phyloP scores from a whole-genome alignment of 495 filamentous ascomycete genomes.

The Chaetomium cochliodes region DNA sequence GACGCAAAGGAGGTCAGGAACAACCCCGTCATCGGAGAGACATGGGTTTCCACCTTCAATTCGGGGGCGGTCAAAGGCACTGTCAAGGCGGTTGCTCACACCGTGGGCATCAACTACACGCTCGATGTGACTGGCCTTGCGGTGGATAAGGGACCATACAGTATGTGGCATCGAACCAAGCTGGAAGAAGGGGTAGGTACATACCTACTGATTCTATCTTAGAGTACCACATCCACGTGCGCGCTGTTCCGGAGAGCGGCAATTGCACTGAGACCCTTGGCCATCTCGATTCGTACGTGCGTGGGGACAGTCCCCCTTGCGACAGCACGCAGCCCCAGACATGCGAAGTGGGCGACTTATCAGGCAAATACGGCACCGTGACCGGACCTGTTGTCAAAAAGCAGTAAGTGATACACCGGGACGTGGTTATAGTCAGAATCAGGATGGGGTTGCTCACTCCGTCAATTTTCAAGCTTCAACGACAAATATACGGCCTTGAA shows the following conservation, averaged over 20 bases:
- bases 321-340: conserved; percentile 58
- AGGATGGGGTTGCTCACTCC: background rate
- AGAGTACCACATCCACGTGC: conserved; percentile 80
- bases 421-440: background rate
- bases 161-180: conserved; percentile 39
- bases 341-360: conserved; percentile 79
- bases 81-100: conserved; percentile 52
- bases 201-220: conserved; percentile 22
- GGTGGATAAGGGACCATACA: conserved; percentile 61
- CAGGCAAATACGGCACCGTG: conserved; percentile 75
- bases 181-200: background rate
- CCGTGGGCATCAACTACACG: conserved; percentile 59
- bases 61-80: conserved; percentile 55
- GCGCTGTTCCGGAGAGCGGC: conserved; percentile 65
- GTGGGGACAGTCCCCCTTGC: conserved; percentile 64
- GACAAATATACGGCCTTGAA: conserved; percentile 66
- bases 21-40: conserved; percentile 56
- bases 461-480: conserved; percentile 47
- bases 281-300: conserved; percentile 56
- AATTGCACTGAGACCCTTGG: conserved; percentile 69
- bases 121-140: conserved; percentile 64
- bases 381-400: conserved; percentile 41
- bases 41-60: conserved; percentile 53
- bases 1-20: conserved; percentile 55
- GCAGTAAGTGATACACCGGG: conserved; percentile 24